Conservation (phyloP, 2,329 filamentous ascomycete species). For the Fusarium verticillioides region DNA sequence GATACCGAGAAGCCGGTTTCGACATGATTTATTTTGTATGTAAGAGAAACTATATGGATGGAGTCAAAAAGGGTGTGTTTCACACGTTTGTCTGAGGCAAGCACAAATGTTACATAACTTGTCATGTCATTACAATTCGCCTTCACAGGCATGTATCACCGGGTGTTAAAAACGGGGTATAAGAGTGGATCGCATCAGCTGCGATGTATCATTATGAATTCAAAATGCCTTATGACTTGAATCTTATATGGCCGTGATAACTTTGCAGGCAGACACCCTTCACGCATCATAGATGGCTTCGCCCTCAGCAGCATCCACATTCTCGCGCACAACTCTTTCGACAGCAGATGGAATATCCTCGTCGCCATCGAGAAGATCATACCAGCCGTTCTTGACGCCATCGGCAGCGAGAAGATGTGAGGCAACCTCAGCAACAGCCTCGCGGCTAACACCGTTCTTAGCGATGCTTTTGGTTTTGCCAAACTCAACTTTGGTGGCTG, state of each 20-base stretch:
- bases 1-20: background rate
- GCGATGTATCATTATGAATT: background rate
- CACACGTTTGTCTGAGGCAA: background rate
- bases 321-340: constrained; percentile 59
- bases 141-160: background rate
- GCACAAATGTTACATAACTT: background rate
- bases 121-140: background rate
- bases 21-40: background rate
- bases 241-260: background rate
- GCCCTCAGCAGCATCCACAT: constrained; percentile 64
- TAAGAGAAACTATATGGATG: background rate
- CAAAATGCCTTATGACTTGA: background rate
- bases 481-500: constrained; percentile 59
- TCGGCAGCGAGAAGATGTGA: constrained; percentile 64
- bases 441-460: constrained; percentile 60
- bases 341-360: constrained; percentile 62
- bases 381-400: constrained; percentile 60
- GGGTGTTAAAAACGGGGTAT: background rate
- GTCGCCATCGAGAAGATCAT: constrained; percentile 66
- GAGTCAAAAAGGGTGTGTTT: background rate
- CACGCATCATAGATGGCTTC: constrained; percentile 54
- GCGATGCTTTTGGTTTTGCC: constrained; percentile 55
- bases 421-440: constrained; percentile 68
- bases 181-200: background rate
- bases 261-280: background rate